Evolutionary conservation across 768 basidiomycete species (phyloP), one percentile per base, ranked within the genome.

Genomic region (Tulasnella calospora): DNA sequence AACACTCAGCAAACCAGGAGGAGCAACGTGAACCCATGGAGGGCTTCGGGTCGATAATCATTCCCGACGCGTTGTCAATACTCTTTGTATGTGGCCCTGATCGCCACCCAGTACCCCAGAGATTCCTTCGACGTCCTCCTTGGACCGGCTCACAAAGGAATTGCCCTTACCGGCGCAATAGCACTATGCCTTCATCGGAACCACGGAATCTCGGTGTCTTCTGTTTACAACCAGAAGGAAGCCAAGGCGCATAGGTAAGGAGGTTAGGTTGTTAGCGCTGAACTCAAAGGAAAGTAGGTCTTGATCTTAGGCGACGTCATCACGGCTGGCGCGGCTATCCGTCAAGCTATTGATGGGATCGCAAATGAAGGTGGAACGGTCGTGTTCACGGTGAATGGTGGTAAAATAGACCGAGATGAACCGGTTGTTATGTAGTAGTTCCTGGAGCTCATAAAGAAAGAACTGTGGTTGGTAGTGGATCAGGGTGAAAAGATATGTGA

Each of bases 91-190:
- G 94, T 97, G 2, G 85, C 90, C 1, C 92, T 93, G 17, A 93
- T 98, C 82, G 86, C 89, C 17, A 84, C 86, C 30, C 88, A 85
- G 87, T 69, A 81, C 83, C 8, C 80, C 80, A 74, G 74, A 81
- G 71, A 80, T 23, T 17, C 27, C 36, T 90, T 96, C 81, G 94
- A 97, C 81, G 89, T 98, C 69, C 88, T 99, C 44, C 98, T 99
- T 81, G 97, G 97, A 0, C 97, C 97, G 0, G 96, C 97, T 2
- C 99, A 99, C 87, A 99, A 99, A 86, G 98, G 95, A 35, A 99
- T 99, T 82, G 89, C 96, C 0, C 90, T 99, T 73, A 96, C 96
- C 0, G 92, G 96, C 0, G 89, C 92, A 44, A 94, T 96, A 3
- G 88, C 92, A 3, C 87, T 96, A 27, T 87, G 91, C 30, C 88